Base-by-base conservation (phyloP, 2,329 filamentous ascomycete species). In the Cryphonectria japonica region DNA sequence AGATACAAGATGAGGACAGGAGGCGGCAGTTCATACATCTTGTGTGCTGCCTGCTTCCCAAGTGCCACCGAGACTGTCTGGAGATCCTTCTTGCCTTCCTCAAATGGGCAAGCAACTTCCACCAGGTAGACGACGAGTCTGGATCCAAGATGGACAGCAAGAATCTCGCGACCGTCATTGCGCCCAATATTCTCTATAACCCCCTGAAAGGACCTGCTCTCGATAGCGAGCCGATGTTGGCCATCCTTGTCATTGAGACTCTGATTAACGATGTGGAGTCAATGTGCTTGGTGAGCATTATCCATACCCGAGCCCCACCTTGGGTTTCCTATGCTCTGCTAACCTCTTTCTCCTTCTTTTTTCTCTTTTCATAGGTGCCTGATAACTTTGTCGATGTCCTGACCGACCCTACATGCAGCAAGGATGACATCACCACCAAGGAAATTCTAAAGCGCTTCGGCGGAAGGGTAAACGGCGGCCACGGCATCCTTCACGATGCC, bases 61-160 rank as follows among this genome's bases (percentile, higher is more conserved):
- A 98, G 80, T 88, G 91, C 66, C 94, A 99, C 79, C 90, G 96
- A 72, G 96, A 99, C 80, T 95, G 93, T 26, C 90, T 99, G 81
- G 96, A 99, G 82, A 94, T 99, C 59, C 83, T 99, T 1, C 98
- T 98, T 82, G 93, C 91, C 66, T 99, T 99, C 86, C 86, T 99
- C 63, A 97, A 97, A 78, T 99, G 96, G 95, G 94, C 95, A 6
- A 94, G 95, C 5, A 97, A 95, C 1, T 99, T 99, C 84, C 95
- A 97, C 73, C 95, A 98, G 78, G 91, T 99, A 19, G 96, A 99
- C 76, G 96, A 99, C 78, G 96, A 99, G 79, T 93, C 92, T 32
- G 96, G 96, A 37, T 98, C 95, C 76, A 98, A 98, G 86, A 99
- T 99, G 96, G 96, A 99, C 79, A 93, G 97, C 68, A 94, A 97